Evolutionary conservation across 208 protist species (phyloP).

Genomic region (Leishmania tarentolae): DNA sequence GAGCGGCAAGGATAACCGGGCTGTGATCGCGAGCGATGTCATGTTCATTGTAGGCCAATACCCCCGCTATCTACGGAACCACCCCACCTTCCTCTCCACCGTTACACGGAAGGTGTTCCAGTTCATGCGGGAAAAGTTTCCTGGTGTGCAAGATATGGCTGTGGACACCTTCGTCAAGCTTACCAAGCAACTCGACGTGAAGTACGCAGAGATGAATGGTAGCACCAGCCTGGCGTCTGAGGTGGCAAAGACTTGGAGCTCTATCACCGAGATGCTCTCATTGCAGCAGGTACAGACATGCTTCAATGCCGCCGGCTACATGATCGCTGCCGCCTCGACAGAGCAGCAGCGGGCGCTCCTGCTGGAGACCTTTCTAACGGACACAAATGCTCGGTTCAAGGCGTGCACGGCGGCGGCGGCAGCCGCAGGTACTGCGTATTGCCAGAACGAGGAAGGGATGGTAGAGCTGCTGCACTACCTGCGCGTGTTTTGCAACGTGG

Average conservation of each 20-base stretch:
- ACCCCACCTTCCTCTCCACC: slow-evolving; percentile 98
- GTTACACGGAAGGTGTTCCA: slow-evolving; percentile 99
- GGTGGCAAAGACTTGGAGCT: slow-evolving; percentile 85
- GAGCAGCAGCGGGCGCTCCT: slow-evolving; percentile 38
- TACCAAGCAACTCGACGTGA: slow-evolving; percentile 90
- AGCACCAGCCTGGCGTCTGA: slow-evolving; percentile 90
- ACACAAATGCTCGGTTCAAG: slow-evolving; percentile 90
- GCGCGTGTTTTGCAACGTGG: slow-evolving; percentile 94
- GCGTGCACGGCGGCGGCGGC: slow-evolving; percentile 58
- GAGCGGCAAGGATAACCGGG: slow-evolving; percentile 97
- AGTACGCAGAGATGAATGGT: slow-evolving; percentile 78
- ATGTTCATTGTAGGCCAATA: slow-evolving; percentile 99
- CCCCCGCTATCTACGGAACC: slow-evolving; percentile 97
- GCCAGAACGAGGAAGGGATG: slow-evolving; percentile 56
- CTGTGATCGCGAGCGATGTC: slow-evolving; percentile 99
- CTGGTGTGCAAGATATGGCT: slow-evolving; percentile 99
- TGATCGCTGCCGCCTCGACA: slow-evolving; percentile 79
- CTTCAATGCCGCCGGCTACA: slow-evolving; percentile 96
- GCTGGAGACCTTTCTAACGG: slow-evolving; percentile 88
- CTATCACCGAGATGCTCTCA: slow-evolving; percentile 93
- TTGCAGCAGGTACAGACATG: slow-evolving; percentile 95
- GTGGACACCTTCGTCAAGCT: slow-evolving; percentile 99
- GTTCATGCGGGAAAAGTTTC: slow-evolving; percentile 99
- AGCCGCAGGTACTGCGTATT: slow-evolving; percentile 53
- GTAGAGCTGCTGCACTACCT: slow-evolving; percentile 93